Evolutionary conservation across 139 green algal genomes (phyloP), one percentile per base, ranked within the genome.

Genomic region (Chlamydomonas sphaeroides): DNA sequence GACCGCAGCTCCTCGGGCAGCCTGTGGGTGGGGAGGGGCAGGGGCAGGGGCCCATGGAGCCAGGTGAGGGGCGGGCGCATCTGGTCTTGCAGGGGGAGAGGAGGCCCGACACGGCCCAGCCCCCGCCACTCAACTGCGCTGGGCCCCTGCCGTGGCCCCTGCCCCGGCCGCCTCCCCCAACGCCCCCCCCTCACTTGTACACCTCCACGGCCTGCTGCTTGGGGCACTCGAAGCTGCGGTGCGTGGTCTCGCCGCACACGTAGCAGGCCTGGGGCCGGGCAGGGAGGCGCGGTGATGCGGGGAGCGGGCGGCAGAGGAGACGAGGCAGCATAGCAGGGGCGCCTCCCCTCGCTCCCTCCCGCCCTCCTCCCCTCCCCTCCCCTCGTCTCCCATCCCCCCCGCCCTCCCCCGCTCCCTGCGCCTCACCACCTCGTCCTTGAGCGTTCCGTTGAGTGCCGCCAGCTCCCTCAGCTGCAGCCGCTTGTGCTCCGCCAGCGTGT

Each of bases 401-500:
- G 8, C 36, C 2, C 56, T 5, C 33, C 28, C 10, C 39, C 61
- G 10, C 38, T 17, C 25, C 65, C 14, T 26, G 49, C 53, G 57
- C 53, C 80, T 25, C 75, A 83, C 80, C 71, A 66, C 56, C 35
- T 92, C 80, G 66, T 93, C 90, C 86, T 95, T 95, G 49, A 95
- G 90, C 28, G 91, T 95, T 48, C 96, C 97, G 78, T 99, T 99
- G 8, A 99, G 87, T 2, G 93, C 86, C 38, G 97, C 97, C 41
- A 99, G 91, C 90, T 99, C 97, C 6, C 95, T 85, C 83, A 99
- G 88, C 89, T 98, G 93, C 87, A 96, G 70, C 32, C 93, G 89
- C 90, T 99, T 99, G 88, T 98, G 94, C 86, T 99, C 95, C 71
- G 98, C 98, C 67, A 91, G 84, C 48, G 93, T 91, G 66, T 99